Percentiles rank a stretch among this genome's conserved stretches.
These are phyloP conservation scores for Salvia splendens DNA, from an alignment of 257 asterid species.

Conservation along the genomic window DNA sequence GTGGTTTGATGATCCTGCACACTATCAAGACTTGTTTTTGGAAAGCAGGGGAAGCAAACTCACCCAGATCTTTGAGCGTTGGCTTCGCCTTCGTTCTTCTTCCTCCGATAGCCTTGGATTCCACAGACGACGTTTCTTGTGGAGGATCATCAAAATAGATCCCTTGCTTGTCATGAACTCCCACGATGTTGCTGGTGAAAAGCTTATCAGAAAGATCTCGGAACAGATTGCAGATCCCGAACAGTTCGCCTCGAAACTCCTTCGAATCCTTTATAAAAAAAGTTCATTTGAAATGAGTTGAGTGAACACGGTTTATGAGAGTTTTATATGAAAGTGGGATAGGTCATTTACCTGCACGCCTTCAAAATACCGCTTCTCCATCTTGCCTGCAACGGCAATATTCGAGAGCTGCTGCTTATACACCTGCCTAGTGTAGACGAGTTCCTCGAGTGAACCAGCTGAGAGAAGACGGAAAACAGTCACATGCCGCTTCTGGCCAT, in stretches of 20 bases:
- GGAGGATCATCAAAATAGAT: conserved; percentile 41
- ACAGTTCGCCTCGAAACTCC: conserved; percentile 87
- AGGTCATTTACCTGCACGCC: conserved; percentile 76
- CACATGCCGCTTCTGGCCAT: conserved; percentile 89
- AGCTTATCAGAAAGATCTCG: conserved; percentile 84
- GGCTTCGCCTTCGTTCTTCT: conserved; percentile 37
- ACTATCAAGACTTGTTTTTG: background rate
- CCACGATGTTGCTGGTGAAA: conserved; percentile 87
- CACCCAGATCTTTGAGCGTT: conserved; percentile 67
- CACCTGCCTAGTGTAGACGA: conserved; percentile 83
- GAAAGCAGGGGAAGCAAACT: conserved; percentile 31
- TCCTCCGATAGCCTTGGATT: conserved; percentile 34
- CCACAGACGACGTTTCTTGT: conserved; percentile 34
- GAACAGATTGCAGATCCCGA: conserved; percentile 89
- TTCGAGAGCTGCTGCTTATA: conserved; percentile 93
- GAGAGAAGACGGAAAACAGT: conserved; percentile 92
- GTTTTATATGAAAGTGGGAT: background rate
- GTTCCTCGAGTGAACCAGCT: conserved; percentile 97
- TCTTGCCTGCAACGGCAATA: conserved; percentile 87
- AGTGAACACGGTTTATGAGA: background rate
- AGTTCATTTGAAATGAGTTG: conserved; percentile 24
- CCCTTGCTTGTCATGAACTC: conserved; percentile 53
- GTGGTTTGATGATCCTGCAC: background rate
- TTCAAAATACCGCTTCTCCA: conserved; percentile 89
- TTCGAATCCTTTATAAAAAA: conserved; percentile 63